Base-by-base conservation (phyloP, 2,329 filamentous ascomycete genomes). In the Penicillium sp. region DNA sequence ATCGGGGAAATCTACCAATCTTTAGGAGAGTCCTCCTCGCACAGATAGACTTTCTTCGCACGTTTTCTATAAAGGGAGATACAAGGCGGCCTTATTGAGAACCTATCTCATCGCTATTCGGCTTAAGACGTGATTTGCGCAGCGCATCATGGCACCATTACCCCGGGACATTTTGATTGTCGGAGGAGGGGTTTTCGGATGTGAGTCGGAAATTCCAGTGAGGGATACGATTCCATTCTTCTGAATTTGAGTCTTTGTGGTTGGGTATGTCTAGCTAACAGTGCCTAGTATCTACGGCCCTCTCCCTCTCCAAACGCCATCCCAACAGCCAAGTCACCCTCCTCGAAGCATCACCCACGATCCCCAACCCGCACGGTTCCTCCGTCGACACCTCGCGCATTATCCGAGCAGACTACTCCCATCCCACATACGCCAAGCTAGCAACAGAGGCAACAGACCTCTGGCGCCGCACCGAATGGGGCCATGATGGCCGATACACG, bases 381-480 rank as follows among this genome's bases (percentile, higher is more conserved):
- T 86, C 83, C 64, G 83, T 88, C 64, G 87, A 89, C 73, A 81
- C 81, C 50, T 87, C 84, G 23, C 85, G 87, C 60, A 88, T 89
- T 66, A 82, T 89, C 54, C 83, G 87, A 38, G 84, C 89, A 44
- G 94, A 98, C 82, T 98, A 98, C 73, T 89, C 91, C 5, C 88
- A 94, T 72, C 80, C 86, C 0, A 85, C 88, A 23, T 98, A 98
- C 77, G 86, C 92, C 6, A 80, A 83, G 17, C 86, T 98, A 50
- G 92, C 90, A 21, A 83, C 86, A 19, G 81, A 86, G 41, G 92
- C 93, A 1, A 90, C 91, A 71, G 76, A 82, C 88, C 91, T 86
- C 90, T 69, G 83, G 83, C 69, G 85, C 84, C 74, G 76, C 51
- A 78, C 77, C 13, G 74, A 73, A 64, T 82, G 79, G 79, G 80